Evolutionary conservation across 2,329 filamentous ascomycete species (phyloP).

Genomic region (Aspergillus caelatus): DNA sequence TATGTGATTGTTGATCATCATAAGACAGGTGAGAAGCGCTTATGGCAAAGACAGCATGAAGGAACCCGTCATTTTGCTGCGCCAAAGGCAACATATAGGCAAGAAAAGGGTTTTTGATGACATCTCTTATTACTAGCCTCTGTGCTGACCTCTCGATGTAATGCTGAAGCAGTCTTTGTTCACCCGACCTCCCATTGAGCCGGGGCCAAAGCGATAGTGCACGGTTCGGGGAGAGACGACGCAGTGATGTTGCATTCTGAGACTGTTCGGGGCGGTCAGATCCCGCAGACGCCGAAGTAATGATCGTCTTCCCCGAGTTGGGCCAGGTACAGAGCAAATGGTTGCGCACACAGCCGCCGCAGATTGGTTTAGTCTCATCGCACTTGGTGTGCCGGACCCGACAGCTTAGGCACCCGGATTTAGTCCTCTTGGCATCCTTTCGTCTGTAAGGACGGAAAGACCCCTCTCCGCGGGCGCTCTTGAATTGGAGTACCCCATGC

Average conservation of each 20-base stretch:
- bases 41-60: neutral
- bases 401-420: neutral
- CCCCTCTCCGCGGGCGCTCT: neutral
- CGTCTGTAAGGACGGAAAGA: neutral
- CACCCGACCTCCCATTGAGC: neutral
- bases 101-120: neutral
- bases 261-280: neutral
- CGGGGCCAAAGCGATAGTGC: neutral
- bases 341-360: neutral
- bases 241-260: neutral
- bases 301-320: neutral
- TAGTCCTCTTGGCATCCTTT: neutral
- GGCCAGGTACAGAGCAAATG: neutral
- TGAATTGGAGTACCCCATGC: neutral
- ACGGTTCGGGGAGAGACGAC: neutral
- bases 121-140: neutral
- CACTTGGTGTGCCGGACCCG: neutral
- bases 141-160: neutral
- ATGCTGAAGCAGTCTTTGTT: neutral
- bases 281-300: neutral
- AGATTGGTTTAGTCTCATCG: neutral
- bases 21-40: neutral
- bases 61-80: neutral
- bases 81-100: neutral
- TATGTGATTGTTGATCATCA: neutral